Base-by-base conservation (phyloP, 192 early-diverging fungal species). In the Lobosporangium transversale region DNA sequence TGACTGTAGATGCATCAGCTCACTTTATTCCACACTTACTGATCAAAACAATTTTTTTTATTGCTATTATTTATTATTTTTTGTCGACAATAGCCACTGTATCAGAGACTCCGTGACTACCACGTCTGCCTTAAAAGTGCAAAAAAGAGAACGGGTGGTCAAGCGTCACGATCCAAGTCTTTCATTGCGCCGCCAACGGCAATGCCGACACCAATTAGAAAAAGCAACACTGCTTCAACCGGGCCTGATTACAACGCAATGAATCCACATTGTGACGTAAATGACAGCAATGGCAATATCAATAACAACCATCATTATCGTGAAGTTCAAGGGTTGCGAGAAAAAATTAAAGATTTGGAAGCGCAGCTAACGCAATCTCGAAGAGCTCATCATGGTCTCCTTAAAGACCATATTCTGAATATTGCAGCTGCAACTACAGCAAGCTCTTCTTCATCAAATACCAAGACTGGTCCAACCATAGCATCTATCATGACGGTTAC, bases 331-430 rank as follows among this genome's bases (percentile, higher is more conserved):
- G 24, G 24, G 42, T n/a, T 57, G 0, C 23, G 47, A 4, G 54
- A 63, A 53, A 58, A 43, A 32, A 29, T 65, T 30, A 0, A 17
- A 9, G 62, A 64, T 47, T 45, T 73, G 17, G 61, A 73, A 21
- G 30, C 33, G 23, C 70, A 73, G n/a, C 23, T 73, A 11, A 40
- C 42, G 7, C 61, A 53, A 21, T 73, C 70, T 4, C 33, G 61
- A 44, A 29, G 44, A 10, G 61, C 60, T 10, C 62, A 73, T 29
- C 70, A 73, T 43, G 21, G 27, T 1, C 37, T 73, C 14, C 48
- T 73, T n/a, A 40, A 59, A 21, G 58, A 70, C 10, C 68, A 70
- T 21, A 70, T 70, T 18, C 12, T 70, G 10, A 70, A 43, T 33
- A 29, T 61, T 14, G 30, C 48, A 24, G 26, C 33, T 1, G 0